Conservation (phyloP, 306 rosid species). For the Sicyos edulis region DNA sequence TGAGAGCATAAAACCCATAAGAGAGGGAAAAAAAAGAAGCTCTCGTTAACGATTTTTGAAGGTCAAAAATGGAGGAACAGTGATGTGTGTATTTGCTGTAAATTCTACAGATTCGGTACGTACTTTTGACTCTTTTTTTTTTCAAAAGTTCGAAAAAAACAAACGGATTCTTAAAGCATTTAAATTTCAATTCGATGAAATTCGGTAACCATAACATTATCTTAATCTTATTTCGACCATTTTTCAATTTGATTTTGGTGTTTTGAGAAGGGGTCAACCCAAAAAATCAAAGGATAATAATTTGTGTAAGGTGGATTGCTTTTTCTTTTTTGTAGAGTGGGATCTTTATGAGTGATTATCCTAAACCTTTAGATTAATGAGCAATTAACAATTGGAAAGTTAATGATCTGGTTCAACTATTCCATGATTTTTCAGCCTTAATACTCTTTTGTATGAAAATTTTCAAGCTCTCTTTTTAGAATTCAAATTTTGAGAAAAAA, state of each 20-base stretch:
- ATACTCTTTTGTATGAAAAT: neutral
- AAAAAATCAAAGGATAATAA: neutral
- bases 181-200: neutral
- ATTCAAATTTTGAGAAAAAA: no score
- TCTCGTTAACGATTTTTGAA: constrained; percentile 3
- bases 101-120: constrained; percentile 4
- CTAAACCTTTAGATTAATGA: neutral
- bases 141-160: no score
- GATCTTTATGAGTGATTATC: no score
- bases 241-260: no score
- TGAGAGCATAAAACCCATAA: neutral
- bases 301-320: neutral
- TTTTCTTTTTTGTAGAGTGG: constrained; percentile 7
- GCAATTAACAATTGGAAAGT: constrained; percentile 13
- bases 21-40: neutral
- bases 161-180: neutral
- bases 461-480: neutral
- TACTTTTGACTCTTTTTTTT: neutral
- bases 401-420: constrained; percentile 10
- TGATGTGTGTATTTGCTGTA: neutral
- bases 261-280: no score
- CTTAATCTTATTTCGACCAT: neutral
- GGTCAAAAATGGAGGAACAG: constrained; percentile 16
- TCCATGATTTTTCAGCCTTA: neutral
- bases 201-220: neutral